Percentiles rank a stretch among this genome's conserved stretches.
phyloP scores from a whole-genome alignment of 345 rosid genomes.

The Cardamine resedifolia region DNA sequence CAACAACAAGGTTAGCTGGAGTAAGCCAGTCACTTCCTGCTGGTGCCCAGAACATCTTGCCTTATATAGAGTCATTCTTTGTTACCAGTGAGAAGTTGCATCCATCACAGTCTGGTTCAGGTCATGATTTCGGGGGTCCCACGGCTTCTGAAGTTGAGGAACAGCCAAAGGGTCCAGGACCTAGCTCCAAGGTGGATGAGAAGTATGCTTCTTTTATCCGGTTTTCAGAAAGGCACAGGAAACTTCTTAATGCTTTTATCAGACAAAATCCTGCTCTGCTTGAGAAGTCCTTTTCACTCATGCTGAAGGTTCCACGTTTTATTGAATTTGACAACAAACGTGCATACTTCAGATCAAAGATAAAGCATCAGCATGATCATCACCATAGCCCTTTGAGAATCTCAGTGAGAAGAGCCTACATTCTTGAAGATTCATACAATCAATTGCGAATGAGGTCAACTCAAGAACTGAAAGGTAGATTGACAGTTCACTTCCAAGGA shows the following conservation, averaged over 20 bases:
- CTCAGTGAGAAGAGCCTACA: constrained; percentile 92
- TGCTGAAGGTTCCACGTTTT: constrained; percentile 93
- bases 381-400: constrained; percentile 89
- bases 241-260: constrained; percentile 87
- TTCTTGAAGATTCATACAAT: constrained; percentile 96
- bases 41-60: constrained; percentile 92
- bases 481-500: constrained; percentile 94
- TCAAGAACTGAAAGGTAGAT: constrained; percentile 87
- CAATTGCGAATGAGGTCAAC: constrained; percentile 85
- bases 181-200: constrained; percentile 67
- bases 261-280: constrained; percentile 92
- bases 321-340: constrained; percentile 96
- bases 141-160: constrained; percentile 68
- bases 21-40: constrained; percentile 85
- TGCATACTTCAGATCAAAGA: constrained; percentile 88
- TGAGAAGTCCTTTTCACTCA: constrained; percentile 94
- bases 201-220: constrained; percentile 72
- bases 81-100: constrained; percentile 87
- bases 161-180: constrained; percentile 51
- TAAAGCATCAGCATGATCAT: constrained; percentile 92
- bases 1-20: constrained; percentile 57
- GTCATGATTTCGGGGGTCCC: constrained; percentile 55
- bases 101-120: constrained; percentile 67
- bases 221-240: constrained; percentile 93
- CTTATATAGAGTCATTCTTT: constrained; percentile 92